phyloP scores from a whole-genome alignment of 2,329 filamentous ascomycete species.

The Monilinia fructicola region DNA sequence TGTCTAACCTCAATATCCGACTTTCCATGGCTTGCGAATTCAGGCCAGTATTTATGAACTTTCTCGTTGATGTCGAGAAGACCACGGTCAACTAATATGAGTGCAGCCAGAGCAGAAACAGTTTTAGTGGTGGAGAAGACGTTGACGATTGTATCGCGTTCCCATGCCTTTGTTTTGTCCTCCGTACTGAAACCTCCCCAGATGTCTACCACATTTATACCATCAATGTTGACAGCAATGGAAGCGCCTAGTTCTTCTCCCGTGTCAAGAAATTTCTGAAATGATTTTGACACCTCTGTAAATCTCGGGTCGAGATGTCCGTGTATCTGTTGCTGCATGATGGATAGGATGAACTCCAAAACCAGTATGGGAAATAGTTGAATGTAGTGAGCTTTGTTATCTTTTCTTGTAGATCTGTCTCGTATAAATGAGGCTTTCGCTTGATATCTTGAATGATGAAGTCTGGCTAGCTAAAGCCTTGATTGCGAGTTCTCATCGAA shows the following conservation, averaged over 20 bases:
- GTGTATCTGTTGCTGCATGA: constrained; percentile 38
- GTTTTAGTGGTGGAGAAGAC: constrained; percentile 47
- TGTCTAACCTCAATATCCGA: background rate
- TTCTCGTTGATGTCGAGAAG: constrained; percentile 5
- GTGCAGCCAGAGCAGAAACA: constrained; percentile 33
- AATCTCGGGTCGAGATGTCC: constrained; percentile 45
- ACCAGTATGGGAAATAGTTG: background rate
- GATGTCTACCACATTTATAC: constrained; percentile 46
- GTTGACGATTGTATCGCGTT: constrained; percentile 42
- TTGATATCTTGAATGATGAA: too few relatives aligned
- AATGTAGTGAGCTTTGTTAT: background rate
- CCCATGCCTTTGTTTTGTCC: constrained; percentile 41
- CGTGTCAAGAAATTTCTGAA: constrained; percentile 42
- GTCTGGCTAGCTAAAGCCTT: too few relatives aligned
- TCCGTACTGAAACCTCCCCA: constrained; percentile 46
- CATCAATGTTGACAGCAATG: constrained; percentile 45
- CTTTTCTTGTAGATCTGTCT: background rate
- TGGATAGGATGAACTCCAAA: background rate
- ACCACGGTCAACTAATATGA: constrained; percentile 5
- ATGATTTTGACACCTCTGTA: constrained; percentile 39
- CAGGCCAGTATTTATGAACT: background rate
- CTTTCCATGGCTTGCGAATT: background rate
- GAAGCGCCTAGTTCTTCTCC: constrained; percentile 49
- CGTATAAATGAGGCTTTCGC: too few relatives aligned
- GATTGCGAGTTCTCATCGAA: too few relatives aligned